Evolutionary conservation across 768 basidiomycete genomes (phyloP), one percentile per base, ranked within the genome.

Genomic region (Hygrophoropsis aurantiaca): DNA sequence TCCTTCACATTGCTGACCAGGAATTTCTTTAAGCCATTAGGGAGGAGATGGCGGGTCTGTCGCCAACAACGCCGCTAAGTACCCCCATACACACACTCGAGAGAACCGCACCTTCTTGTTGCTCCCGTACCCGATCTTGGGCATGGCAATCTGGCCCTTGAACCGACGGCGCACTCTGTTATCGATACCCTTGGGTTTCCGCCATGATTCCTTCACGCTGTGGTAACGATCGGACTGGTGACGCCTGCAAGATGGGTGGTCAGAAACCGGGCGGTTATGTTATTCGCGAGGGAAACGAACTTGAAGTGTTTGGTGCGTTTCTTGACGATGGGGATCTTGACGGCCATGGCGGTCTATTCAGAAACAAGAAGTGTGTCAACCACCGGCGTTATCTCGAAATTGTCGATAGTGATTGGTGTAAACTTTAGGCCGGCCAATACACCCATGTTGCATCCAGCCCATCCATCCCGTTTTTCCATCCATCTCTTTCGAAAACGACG

Each of bases 171-270:
- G 80, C 61, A 97, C 94, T 64, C 94, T 85, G 85, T 98, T 98
- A 70, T 98, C 95, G 61, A 97, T 98, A 91, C 95, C 97, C 85
- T 98, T 99, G 58, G 97, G 97, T 79, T 99, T 99, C 71, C 97
- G 82, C 97, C 97, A 99, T 79, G 90, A 79, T 78, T 97, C 94
- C 81, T 95, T 95, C 58, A 98, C 94, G 57, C 87, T 75, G 70
- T 90, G 83, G 79, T 97, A 98, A 66, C 95, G 89, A 76, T 98
- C 95, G 41, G 93, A 95, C 74, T 98, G 95, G 74, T 98, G 95
- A 73, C 95, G 91, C 81, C 90, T 92, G 67, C 24, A 44, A 49
- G 26, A 46, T 26, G 46, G 27, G 47, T 35, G 37, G 40, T 38
- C 20, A 38, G n/a, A 38, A 13, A 16, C 36, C 16, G 23, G 11